A percentile compares a stretch with the other conserved stretches of the same genome.
Evolutionary conservation across 305 asterid genomes (phyloP).

Genomic region (Rubia occidens): DNA sequence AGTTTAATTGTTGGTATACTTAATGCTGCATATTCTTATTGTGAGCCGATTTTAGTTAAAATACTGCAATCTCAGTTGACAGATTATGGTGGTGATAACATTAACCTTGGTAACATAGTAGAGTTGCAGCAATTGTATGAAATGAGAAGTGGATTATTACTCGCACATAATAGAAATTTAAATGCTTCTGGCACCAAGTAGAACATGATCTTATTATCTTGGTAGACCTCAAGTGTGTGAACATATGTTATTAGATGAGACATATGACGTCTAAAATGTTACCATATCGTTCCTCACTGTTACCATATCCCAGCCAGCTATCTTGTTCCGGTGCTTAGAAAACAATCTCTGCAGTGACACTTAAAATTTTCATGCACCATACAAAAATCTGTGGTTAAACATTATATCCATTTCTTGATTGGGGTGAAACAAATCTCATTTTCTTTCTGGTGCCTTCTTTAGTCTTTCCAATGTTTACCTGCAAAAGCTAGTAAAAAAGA

Average conservation of each 20-base stretch:
- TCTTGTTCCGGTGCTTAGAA: not conserved
- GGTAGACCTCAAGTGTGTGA: slow-evolving; percentile 1
- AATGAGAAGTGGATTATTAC: not conserved
- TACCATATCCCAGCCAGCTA: not conserved
- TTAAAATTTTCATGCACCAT: not conserved
- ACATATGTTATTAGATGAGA: not conserved
- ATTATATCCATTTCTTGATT: not conserved
- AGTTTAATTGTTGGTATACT: slow-evolving; percentile 8
- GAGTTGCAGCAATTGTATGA: not conserved
- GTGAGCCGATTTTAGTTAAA: not conserved
- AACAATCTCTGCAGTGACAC: not conserved
- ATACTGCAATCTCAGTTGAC: not conserved
- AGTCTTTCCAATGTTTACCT: not conserved
- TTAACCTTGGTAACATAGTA: not conserved
- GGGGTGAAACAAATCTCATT: not conserved
- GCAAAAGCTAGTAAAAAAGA: not conserved
- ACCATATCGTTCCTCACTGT: not conserved
- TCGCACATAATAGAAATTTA: too few relatives aligned
- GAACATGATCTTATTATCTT: not conserved
- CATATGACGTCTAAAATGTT: not conserved
- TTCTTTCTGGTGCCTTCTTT: not conserved
- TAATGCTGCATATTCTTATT: not conserved
- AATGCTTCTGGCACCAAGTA: not conserved
- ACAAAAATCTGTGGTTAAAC: not conserved
- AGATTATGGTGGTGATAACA: not conserved